Evolutionary conservation across 169 alveolate species (phyloP), one percentile per base, ranked within the genome.

Genomic region (Theileria parva): DNA sequence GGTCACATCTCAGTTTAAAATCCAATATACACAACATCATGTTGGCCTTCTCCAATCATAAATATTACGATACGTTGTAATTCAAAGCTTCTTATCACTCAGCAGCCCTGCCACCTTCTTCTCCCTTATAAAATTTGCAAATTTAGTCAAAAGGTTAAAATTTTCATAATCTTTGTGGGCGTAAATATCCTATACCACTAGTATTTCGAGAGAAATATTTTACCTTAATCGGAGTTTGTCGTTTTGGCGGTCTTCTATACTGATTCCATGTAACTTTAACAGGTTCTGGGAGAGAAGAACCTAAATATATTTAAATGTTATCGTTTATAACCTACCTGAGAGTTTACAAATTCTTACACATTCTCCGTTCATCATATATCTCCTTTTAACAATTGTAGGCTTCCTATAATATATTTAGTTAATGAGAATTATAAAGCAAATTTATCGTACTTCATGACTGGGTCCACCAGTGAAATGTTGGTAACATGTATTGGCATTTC

Each of bases 401-500:
- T 86, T 91, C 81, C 96, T 93, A 79, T 9, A 61, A 13, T 37
- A 11, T 15, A 63, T 19, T 25, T 3, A 32, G 27, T 21, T 65
- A 65, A 8, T 48, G 8, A 11, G 27, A 19, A 17, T 34, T 51
- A 34, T 69, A 11, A 23, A 19, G 9, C 6, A 25, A 19, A 34
- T 61, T n/a, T 17, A 21, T 17, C 86, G 25, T 74, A 92, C 95
- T 87, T 87, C 60, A 76, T 71, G 59, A 95, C 96, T 13, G 98
- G 98, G 79, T 95, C 98, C 13, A 95, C 88, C 1, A 95, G 77
- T 9, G 97, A 87, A 3, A 95, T 94, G 65, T 95, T 95, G 21
- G 98, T 93, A 23, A 95, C 88, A 81, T 95, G 98, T 12, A 95
- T 89, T 0, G 98, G 98, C 93, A 86, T 86, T 76, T 95, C 98